Evolutionary conservation across 164 flowering plant genomes (phyloP), one percentile per base, ranked within the genome.

Genomic region (Stephania cephalantha): DNA sequence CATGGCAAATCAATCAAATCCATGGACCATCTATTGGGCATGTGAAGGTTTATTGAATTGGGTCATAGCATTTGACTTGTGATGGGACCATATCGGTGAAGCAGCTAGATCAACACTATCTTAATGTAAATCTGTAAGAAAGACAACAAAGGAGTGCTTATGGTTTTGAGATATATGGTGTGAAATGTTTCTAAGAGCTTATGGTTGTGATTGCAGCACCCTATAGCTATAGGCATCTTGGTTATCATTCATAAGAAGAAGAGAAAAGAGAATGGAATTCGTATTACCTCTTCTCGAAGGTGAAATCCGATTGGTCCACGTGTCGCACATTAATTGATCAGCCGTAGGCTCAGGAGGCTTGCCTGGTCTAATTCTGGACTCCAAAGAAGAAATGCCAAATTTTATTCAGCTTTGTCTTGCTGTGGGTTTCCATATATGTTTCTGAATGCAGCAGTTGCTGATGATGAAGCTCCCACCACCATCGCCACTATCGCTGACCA

Each of bases 401-500:
- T 58, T 44, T 79, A 73, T 75, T 68, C 72, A 67, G 44, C 44
- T 61, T 35, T 35, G 66, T 66, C 3, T 29, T 29, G 30, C 53
- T 18, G 30, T 18, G 10, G 10, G 29, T 70, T 70, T 75, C 71
- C n/a, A 42, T 71, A 46, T 68, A 78, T 73, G 76, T 66, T 68
- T 74, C 77, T 67, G 72, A 70, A 65, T 78, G 69, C 78, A 79
- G 76, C 82, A 76, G 58, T 42, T 75, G 82, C 77, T 74, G 73
- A 71, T 67, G 78, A 78, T 83, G 80, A 78, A 83, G 84, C 83
- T 79, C 72, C 80, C 80, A 77, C 88, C 85, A 74, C 58, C 73
- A 72, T 70, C 71, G 66, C 74, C 46, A 75, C 63, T 78, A 52
- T 61, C 75, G 35, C 75, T 25, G 67, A 53, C 78, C 80, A 75